These are phyloP conservation scores for Dipodascopsis uninucleata DNA, from an alignment of 805 yeast genomes.

Conservation along the genomic window DNA sequence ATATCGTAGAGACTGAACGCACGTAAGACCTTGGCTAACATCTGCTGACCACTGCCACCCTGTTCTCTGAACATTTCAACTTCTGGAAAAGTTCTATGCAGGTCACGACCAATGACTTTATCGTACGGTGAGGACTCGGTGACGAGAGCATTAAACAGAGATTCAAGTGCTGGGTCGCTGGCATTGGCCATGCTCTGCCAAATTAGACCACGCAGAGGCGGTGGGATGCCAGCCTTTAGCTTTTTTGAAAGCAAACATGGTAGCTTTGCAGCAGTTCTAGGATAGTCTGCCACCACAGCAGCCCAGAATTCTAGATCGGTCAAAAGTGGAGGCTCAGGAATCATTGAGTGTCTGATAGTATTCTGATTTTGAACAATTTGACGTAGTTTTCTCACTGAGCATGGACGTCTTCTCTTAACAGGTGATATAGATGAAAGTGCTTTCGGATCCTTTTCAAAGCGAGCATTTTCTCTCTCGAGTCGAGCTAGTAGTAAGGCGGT, in stretches of 20 bases:
- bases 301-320: constrained; percentile 38
- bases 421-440: constrained; percentile 9
- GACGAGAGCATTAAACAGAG: constrained; percentile 40
- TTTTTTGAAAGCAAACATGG: constrained; percentile 35
- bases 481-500: constrained; percentile 27
- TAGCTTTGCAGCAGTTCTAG: constrained; percentile 31
- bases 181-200: constrained; percentile 37
- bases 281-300: constrained; percentile 36
- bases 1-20: constrained; percentile 62
- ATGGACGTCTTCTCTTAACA: constrained; percentile 7
- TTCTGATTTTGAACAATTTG: constrained; percentile 14
- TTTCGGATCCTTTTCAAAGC: constrained; percentile 25
- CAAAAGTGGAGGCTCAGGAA: constrained; percentile 8
- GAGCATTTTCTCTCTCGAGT: constrained; percentile 25
- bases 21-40: constrained; percentile 53
- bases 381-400: constrained; percentile 15
- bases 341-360: constrained; percentile 1
- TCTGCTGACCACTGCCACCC: constrained; percentile 42
- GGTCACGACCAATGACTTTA: constrained; percentile 52
- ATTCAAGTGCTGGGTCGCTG: constrained; percentile 33
- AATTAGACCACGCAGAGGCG: constrained; percentile 37
- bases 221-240: constrained; percentile 37
- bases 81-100: constrained; percentile 57
- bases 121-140: constrained; percentile 44
- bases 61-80: constrained; percentile 46